A percentile compares a stretch with the other conserved stretches of the same genome.
These are phyloP conservation scores for Pseudoscleropodium purum DNA, from an alignment of 225 moss, liverwort and hornwort species.

Conservation along the genomic window DNA sequence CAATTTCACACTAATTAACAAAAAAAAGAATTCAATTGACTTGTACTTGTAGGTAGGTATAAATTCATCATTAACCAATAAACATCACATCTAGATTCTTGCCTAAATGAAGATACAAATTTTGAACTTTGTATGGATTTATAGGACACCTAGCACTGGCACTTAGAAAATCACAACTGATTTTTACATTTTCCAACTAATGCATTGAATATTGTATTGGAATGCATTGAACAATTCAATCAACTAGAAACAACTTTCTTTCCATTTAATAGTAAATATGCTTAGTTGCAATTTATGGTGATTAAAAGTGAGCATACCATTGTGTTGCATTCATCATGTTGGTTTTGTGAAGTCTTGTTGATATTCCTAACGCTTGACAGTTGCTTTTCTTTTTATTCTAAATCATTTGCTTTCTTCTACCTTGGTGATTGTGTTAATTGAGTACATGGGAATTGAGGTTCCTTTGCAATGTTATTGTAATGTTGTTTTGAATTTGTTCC, in stretches of 20 bases:
- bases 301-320: background rate
- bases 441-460: too few relatives aligned
- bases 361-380: too few relatives aligned
- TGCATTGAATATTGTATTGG: background rate
- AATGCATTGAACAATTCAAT: background rate
- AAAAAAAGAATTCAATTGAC: accelerated
- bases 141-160: background rate
- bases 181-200: background rate
- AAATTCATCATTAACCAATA: background rate
- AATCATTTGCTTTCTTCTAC: background rate
- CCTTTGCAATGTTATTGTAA: too few relatives aligned
- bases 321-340: background rate
- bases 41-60: background rate
- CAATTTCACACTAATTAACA: background rate
- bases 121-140: background rate
- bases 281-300: background rate
- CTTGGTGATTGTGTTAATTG: background rate
- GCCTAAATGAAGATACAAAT: background rate
- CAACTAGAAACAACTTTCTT: background rate
- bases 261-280: background rate
- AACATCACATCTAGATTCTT: background rate
- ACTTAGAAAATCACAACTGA: background rate
- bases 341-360: background rate
- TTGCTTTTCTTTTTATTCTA: background rate
- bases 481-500: background rate